Conservation (phyloP, 176 grass and related monocot species). For the Oryza nivara region DNA sequence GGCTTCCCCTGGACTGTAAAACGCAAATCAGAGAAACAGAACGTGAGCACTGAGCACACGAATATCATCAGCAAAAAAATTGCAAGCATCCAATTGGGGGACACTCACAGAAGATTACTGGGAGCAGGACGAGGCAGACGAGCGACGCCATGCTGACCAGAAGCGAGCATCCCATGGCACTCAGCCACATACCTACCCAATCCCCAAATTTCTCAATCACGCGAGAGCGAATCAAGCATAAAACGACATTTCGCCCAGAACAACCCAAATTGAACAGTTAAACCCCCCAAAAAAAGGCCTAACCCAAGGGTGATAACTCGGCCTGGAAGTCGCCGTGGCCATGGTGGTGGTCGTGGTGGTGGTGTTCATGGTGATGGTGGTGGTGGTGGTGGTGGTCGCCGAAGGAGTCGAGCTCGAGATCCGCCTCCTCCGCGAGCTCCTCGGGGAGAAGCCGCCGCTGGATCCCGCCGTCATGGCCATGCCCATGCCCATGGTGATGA, state of each 20-base stretch:
- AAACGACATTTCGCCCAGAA: conserved; percentile 5
- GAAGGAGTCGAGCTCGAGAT: conserved; percentile 76
- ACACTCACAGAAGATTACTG: conserved; percentile 87
- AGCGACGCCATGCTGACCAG: conserved; percentile 96
- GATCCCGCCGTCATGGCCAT: conserved; percentile 52
- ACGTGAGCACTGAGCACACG: background rate
- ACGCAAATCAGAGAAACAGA: conserved; percentile 6
- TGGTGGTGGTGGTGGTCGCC: conserved; percentile 17
- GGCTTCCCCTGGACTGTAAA: conserved; percentile 89
- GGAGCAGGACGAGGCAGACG: conserved; percentile 90
- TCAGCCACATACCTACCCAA: conserved; percentile 75
- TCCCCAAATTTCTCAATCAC: conserved; percentile 35
- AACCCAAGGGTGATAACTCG: conserved; percentile 67
- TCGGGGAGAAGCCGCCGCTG: conserved; percentile 72
- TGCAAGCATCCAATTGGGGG: background rate
- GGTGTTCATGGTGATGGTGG: background rate
- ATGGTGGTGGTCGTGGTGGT: conserved; percentile 45
- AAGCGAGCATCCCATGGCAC: conserved; percentile 95
- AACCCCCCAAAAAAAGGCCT: background rate
- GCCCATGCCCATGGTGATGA: conserved; percentile 2
- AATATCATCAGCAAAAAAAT: background rate
- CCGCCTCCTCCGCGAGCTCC: conserved; percentile 92
- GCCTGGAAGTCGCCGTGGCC: conserved; percentile 42
- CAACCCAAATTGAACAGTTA: background rate
- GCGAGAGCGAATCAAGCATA: background rate